phyloP scores from a whole-genome alignment of 257 asterid species.

The Pogostemon cablin region DNA sequence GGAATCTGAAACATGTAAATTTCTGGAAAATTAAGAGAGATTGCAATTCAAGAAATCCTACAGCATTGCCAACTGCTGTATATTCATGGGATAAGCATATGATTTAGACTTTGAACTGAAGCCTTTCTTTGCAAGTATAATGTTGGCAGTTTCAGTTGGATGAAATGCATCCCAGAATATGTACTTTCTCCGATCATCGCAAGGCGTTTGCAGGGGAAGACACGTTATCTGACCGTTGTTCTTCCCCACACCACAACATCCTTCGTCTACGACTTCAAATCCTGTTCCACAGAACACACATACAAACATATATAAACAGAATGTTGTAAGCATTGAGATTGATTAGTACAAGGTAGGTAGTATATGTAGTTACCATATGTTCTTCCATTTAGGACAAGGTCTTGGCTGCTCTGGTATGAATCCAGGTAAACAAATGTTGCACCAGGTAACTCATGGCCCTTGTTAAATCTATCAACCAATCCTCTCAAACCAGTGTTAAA shows the following conservation, averaged over 20 bases:
- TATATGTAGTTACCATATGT: conserved; percentile 47
- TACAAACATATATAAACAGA: not conserved
- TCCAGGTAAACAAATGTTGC: conserved; percentile 77
- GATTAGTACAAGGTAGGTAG: not conserved
- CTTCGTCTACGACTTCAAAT: conserved; percentile 73
- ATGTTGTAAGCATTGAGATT: not conserved
- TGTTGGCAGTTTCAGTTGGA: conserved; percentile 82
- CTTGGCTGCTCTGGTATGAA: conserved; percentile 60
- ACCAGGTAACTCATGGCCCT: conserved; percentile 56
- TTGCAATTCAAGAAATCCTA: conserved; percentile 31
- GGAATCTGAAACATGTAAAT: not conserved
- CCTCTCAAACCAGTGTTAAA: conserved; percentile 68
- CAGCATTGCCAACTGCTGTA: conserved; percentile 67
- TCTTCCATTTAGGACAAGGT: conserved; percentile 60
- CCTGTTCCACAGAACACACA: conserved; percentile 41
- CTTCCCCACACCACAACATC: conserved; percentile 89
- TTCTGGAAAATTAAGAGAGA: not conserved
- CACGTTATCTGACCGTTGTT: conserved; percentile 92
- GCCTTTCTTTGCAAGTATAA: conserved; percentile 73
- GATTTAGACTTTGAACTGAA: conserved; percentile 56
- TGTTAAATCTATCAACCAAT: conserved; percentile 57
- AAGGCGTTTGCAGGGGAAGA: conserved; percentile 74
- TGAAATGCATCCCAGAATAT: conserved; percentile 91
- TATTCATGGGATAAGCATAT: conserved; percentile 72
- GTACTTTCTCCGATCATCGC: conserved; percentile 59